Evolutionary conservation across 2,329 filamentous ascomycete genomes (phyloP), one percentile per base, ranked within the genome.

Genomic region (Penicillium sp.): DNA sequence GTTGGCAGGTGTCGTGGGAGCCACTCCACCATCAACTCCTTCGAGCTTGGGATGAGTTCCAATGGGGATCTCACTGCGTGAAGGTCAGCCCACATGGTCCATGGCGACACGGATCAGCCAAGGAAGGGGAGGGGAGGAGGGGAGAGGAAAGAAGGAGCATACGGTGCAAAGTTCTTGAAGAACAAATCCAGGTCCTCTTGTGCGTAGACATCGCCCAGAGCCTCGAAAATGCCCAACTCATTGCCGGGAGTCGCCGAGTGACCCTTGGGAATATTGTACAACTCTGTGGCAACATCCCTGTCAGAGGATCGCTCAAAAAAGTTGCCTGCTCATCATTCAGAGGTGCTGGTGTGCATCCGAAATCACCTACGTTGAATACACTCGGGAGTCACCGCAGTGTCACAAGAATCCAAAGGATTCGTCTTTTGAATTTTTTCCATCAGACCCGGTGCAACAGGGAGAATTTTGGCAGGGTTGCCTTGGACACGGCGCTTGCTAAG

Each of bases 151-250:
- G 9, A 33, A 12, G 9, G 28, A 12, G 52, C 50, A 25, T 57
- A 66, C 61, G 51, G 59, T 46, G 62, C 69, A 33, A 73, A 48
- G 9, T 48, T 61, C 25, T 56, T 48, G 54, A 73, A 73, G 57
- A 71, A 75, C 9, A 68, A 52, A 49, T 76, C 53, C 29, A 76
- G 60, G 55, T 75, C 72, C 33, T 68, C 64, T 53, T 74, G 69
- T 5, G 65, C 64, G 41, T 76, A 77, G 27, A 70, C 67, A 49
- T 75, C 73, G n/a, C 67, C 66, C 35, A 70, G 51, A 39, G 67
- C 63, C 52, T 76, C 71, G 38, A 73, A 73, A 25, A 78, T 73
- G 40, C 70, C 74, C 36, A 71, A 60, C 46, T 70, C 64, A 47
- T 76, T 76, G 8, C 71, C 71, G 9, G 62, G 64, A 5, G 61